Evolutionary conservation across 2,329 filamentous ascomycete genomes (phyloP).

Genomic region (Aspergillus amoenus): DNA sequence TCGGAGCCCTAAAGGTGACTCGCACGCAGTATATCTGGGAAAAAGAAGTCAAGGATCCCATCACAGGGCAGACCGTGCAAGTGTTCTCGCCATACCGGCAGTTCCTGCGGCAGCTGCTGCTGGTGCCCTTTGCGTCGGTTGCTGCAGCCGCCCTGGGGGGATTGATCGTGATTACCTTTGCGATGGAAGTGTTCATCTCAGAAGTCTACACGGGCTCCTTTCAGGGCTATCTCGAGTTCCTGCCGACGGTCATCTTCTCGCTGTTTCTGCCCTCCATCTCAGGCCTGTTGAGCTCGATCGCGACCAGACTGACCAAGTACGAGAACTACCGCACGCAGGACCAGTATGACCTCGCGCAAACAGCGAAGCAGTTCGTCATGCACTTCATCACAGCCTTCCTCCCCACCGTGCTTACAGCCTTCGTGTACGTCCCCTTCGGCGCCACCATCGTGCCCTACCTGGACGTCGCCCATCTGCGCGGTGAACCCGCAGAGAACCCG

Average conservation of each 20-base stretch:
- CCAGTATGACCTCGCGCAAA: constrained; percentile 77
- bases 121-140: constrained; percentile 78
- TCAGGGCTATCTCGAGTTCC: constrained; percentile 78
- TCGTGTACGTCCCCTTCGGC: constrained; percentile 92
- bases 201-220: constrained; percentile 90
- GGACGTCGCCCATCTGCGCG: constrained; percentile 71
- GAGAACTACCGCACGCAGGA: constrained; percentile 94
- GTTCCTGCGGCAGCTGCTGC: constrained; percentile 72
- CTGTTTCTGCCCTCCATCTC: constrained; percentile 76
- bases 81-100: constrained; percentile 76
- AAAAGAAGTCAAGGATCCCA: constrained; percentile 70
- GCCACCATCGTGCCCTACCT: constrained; percentile 80
- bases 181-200: constrained; percentile 91
- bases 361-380: constrained; percentile 90
- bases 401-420: constrained; percentile 86
- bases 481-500: constrained; percentile 34
- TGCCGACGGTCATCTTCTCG: constrained; percentile 86
- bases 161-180: constrained; percentile 83
- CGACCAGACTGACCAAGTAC: constrained; percentile 72
- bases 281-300: constrained; percentile 71
- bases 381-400: constrained; percentile 97
- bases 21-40: constrained; percentile 78
- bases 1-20: constrained; percentile 76
- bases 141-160: constrained; percentile 71
- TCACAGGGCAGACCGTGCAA: constrained; percentile 76